Conservation (phyloP, 768 basidiomycete species). For the Crucibulum laeve region DNA sequence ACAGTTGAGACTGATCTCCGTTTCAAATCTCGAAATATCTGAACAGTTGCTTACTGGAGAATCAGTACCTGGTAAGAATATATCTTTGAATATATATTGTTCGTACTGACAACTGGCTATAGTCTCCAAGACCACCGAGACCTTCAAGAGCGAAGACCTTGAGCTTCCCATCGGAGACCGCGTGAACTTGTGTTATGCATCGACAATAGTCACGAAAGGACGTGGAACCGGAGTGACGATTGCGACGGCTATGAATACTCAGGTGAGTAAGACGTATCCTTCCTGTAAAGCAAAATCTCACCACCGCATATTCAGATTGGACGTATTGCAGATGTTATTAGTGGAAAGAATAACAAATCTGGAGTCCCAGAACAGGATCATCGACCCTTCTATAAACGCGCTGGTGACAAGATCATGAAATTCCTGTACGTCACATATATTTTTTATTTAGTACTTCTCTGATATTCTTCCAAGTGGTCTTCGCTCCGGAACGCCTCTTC, state of each 20-base stretch:
- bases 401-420: slow-evolving; percentile 14
- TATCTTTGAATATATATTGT: neutral
- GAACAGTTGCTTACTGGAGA: slow-evolving; percentile 53
- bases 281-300: neutral
- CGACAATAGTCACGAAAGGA: slow-evolving; percentile 41
- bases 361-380: slow-evolving; percentile 11
- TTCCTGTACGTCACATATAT: slow-evolving; percentile 21
- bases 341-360: slow-evolving; percentile 14
- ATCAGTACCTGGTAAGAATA: slow-evolving; percentile 35
- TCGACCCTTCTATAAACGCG: slow-evolving; percentile 18
- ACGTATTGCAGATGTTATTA: slow-evolving; percentile 30
- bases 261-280: slow-evolving; percentile 29
- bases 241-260: slow-evolving; percentile 48
- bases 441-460: neutral
- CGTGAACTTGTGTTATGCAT: slow-evolving; percentile 39
- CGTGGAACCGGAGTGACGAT: slow-evolving; percentile 43
- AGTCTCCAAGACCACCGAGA: slow-evolving; percentile 36
- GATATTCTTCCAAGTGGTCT: slow-evolving; percentile 19
- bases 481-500: slow-evolving; percentile 29
- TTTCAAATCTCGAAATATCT: slow-evolving; percentile 43
- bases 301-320: slow-evolving; percentile 22
- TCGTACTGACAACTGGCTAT: neutral
- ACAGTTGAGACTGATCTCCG: slow-evolving; percentile 36
- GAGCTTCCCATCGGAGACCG: slow-evolving; percentile 38
- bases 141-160: slow-evolving; percentile 21